Conservation (phyloP, 1,139 yeast genomes). For the Suhomyces kunorum region DNA sequence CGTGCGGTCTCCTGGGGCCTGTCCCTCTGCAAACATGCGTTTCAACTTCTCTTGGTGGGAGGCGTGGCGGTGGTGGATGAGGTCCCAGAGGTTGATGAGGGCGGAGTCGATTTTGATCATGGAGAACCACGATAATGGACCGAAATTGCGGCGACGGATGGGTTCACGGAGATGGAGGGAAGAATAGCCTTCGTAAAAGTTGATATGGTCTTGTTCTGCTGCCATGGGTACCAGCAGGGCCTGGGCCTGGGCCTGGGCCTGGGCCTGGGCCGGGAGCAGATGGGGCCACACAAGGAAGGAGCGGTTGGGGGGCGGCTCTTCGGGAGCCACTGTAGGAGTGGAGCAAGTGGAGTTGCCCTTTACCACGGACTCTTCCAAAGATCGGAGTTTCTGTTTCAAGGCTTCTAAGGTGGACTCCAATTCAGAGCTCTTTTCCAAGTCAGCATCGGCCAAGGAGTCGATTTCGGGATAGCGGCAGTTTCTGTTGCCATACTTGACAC, state of each 20-base stretch:
- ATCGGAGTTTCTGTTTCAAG: conserved; percentile 20
- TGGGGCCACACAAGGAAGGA: conserved; percentile 2
- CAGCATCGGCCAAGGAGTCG: conserved; percentile 3
- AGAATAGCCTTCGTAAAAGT: conserved; percentile 35
- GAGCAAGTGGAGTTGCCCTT: conserved; percentile 1
- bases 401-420: conserved; percentile 8
- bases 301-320: background rate
- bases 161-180: conserved; percentile 30
- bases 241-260: background rate
- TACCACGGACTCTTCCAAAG: conserved; percentile 15
- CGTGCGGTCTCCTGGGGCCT: conserved; percentile 10
- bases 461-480: conserved; percentile 23
- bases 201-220: conserved; percentile 29
- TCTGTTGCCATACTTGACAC: conserved; percentile 35
- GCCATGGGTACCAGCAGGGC: conserved; percentile 6
- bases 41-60: conserved; percentile 7
- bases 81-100: conserved; percentile 16
- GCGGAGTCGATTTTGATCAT: conserved; percentile 32
- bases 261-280: background rate
- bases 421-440: conserved; percentile 5
- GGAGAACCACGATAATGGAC: conserved; percentile 42
- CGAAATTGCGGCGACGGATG: conserved; percentile 24
- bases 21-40: conserved; percentile 2
- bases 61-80: conserved; percentile 18
- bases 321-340: background rate